Conservation (phyloP, 257 asterid genomes). For the Dorcoceras hygrometricum region DNA sequence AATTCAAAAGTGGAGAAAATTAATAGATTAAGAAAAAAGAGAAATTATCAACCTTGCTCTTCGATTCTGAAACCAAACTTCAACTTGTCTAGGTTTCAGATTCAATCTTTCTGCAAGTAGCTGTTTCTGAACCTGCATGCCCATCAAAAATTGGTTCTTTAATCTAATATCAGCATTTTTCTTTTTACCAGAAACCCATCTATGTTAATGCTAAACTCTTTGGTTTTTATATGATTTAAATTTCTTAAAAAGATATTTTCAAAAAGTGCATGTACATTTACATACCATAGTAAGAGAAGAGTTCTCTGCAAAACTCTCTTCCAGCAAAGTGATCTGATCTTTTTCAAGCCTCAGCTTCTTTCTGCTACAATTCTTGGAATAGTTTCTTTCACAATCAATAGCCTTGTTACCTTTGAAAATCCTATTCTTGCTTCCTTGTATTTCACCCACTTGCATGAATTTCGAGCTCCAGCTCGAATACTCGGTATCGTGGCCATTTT, state of each 20-base stretch:
- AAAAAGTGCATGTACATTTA: too few relatives aligned
- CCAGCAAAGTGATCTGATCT: constrained; percentile 59
- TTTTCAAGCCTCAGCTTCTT: constrained; percentile 63
- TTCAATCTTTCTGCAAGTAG: constrained; percentile 52
- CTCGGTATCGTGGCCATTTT: constrained; percentile 15
- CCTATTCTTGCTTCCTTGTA: constrained; percentile 20
- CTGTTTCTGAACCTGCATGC: constrained; percentile 47
- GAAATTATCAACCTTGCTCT: constrained; percentile 52
- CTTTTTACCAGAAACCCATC: too few relatives aligned
- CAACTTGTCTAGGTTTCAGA: constrained; percentile 68
- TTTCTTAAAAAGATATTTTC: too few relatives aligned
- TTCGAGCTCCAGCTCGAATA: constrained; percentile 22
- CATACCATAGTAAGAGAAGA: constrained; percentile 55
- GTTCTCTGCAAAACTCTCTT: constrained; percentile 59
- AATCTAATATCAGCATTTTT: not conserved
- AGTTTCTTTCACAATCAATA: constrained; percentile 24
- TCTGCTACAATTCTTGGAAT: constrained; percentile 32
- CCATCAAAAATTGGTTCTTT: not conserved
- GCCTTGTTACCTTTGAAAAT: constrained; percentile 16
- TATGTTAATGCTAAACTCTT: too few relatives aligned
- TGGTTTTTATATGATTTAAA: too few relatives aligned
- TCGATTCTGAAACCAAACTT: constrained; percentile 82
- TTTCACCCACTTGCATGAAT: constrained; percentile 12
- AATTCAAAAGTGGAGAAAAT: not conserved
- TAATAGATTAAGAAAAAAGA: not conserved